These are phyloP conservation scores for Rutstroemia sp. DNA, from an alignment of 2,329 filamentous ascomycete species.

Conservation along the genomic window DNA sequence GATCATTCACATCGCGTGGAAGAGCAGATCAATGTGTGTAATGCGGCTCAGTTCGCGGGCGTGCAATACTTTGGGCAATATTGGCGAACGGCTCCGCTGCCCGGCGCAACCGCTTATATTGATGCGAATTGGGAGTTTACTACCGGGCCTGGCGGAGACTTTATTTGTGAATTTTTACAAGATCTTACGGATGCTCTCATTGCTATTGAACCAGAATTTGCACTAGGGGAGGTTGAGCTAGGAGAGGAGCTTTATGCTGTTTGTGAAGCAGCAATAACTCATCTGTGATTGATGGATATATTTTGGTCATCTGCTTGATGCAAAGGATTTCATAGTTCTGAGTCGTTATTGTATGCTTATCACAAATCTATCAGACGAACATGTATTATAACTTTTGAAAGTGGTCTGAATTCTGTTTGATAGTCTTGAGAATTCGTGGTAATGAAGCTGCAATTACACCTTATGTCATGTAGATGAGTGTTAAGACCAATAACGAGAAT, in stretches of 20 bases:
- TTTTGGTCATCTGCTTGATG: too few relatives aligned
- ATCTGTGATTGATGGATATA: too few relatives aligned
- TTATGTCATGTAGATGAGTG: too few relatives aligned
- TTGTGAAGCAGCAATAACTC: too few relatives aligned
- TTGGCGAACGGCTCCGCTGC: conserved; percentile 1
- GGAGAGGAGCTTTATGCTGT: neutral
- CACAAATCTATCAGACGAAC: too few relatives aligned
- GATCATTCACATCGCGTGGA: neutral
- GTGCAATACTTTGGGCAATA: conserved; percentile 2
- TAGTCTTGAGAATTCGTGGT: too few relatives aligned
- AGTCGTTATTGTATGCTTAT: too few relatives aligned
- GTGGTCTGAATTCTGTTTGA: too few relatives aligned
- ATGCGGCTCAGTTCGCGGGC: neutral
- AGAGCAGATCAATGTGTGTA: neutral
- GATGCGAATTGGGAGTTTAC: conserved; percentile 3
- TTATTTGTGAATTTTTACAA: conserved; percentile 6
- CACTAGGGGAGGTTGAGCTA: conserved; percentile 4
- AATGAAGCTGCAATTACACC: too few relatives aligned
- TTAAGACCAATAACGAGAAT: too few relatives aligned
- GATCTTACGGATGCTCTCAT: neutral
- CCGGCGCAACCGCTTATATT: conserved; percentile 3
- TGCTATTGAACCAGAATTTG: conserved; percentile 4
- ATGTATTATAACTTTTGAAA: too few relatives aligned
- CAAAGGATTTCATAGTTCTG: too few relatives aligned
- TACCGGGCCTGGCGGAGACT: neutral